phyloP scores from a whole-genome alignment of 768 basidiomycete species.

The Galerina sulciceps region DNA sequence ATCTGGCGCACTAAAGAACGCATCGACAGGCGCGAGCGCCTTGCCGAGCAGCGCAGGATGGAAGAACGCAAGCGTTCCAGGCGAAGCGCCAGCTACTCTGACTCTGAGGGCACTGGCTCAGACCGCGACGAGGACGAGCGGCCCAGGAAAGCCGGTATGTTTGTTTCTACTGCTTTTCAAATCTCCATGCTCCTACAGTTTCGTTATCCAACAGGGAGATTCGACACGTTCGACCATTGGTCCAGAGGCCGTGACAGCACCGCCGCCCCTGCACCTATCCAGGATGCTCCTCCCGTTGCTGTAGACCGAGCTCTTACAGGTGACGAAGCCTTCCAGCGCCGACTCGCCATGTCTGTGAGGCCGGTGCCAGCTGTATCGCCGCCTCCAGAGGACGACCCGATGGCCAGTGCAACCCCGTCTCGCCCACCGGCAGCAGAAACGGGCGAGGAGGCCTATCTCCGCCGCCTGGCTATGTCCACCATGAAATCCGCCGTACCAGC shows the following conservation, averaged over 20 bases:
- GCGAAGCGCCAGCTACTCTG: constrained; percentile 64
- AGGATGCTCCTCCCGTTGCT: constrained; percentile 35
- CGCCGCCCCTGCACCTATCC: constrained; percentile 5
- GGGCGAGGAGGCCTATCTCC: constrained; percentile 73
- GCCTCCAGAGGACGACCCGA: no score
- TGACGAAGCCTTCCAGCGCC: constrained; percentile 81
- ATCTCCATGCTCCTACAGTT: not conserved
- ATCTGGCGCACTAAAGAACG: constrained; percentile 76
- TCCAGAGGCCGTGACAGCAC: constrained; percentile 41
- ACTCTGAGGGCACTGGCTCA: constrained; percentile 65
- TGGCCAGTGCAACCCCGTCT: constrained; percentile 14
- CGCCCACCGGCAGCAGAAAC: constrained; percentile 36
- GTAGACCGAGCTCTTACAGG: constrained; percentile 59
- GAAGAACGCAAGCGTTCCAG: constrained; percentile 63
- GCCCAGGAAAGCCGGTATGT: constrained; percentile 69
- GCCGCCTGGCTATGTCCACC: constrained; percentile 62
- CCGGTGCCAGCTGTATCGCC: constrained; percentile 21
- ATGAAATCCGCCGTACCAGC: constrained; percentile 32
- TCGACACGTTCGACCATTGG: constrained; percentile 56
- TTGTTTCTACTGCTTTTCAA: constrained; percentile 1
- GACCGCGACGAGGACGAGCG: constrained; percentile 60
- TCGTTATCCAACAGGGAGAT: constrained; percentile 41
- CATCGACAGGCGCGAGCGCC: constrained; percentile 71
- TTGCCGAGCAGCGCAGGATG: constrained; percentile 60
- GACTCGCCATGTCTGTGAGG: constrained; percentile 64